phyloP scores from a whole-genome alignment of 2,329 filamentous ascomycete genomes.

The Graphiopsis chlorocephala region DNA sequence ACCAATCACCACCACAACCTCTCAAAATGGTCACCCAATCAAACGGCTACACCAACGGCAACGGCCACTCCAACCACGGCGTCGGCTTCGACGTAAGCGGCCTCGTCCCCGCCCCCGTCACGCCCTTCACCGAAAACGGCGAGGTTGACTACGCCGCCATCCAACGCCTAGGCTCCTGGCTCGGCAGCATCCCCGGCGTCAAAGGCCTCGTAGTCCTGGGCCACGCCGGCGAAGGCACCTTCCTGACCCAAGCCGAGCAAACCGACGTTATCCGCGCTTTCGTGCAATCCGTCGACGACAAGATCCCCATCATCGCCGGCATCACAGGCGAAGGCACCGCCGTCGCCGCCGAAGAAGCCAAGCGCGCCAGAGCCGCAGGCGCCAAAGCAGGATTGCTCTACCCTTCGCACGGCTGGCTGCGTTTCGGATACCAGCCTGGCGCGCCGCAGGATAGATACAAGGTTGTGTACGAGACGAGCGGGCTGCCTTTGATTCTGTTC shows the following conservation, averaged over 20 bases:
- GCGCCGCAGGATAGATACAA: constrained; percentile 54
- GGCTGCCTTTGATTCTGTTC: constrained; percentile 53
- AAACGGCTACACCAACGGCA: constrained; percentile 2
- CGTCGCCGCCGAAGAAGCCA: constrained; percentile 52
- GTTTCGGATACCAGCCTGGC: constrained; percentile 55
- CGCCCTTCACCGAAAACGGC: constrained; percentile 50
- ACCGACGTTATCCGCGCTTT: constrained; percentile 51
- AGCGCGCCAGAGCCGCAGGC: constrained; percentile 51
- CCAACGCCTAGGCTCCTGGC: constrained; percentile 53
- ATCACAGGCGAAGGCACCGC: constrained; percentile 55
- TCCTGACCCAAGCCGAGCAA: constrained; percentile 52
- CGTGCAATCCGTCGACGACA: constrained; percentile 51
- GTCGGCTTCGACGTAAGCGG: constrained; percentile 47
- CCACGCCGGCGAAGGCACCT: constrained; percentile 55
- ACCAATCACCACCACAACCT: not conserved
- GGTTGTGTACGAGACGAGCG: constrained; percentile 49
- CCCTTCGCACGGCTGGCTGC: constrained; percentile 54
- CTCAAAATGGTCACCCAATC: not conserved
- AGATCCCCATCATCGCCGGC: constrained; percentile 52
- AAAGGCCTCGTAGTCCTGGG: constrained; percentile 55
- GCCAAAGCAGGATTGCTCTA: constrained; percentile 53
- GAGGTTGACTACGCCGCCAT: constrained; percentile 53
- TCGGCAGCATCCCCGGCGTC: constrained; percentile 51
- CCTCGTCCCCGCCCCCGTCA: constrained; percentile 52
- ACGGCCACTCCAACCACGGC: not conserved